Evolutionary conservation across 495 filamentous ascomycete species (phyloP).

Genomic region (Neurospora hispaniola): DNA sequence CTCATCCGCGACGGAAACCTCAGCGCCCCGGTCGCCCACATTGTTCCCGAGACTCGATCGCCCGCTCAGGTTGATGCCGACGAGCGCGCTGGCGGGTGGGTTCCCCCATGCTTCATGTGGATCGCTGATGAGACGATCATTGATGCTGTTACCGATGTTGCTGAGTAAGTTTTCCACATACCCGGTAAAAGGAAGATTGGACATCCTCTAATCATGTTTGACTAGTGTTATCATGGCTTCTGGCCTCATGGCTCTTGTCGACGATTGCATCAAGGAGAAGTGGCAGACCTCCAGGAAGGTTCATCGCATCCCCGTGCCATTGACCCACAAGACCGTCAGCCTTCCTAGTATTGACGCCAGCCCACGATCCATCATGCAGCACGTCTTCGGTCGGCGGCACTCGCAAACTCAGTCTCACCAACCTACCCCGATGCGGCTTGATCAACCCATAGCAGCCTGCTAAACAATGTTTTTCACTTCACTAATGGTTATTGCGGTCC

Average conservation of each 20-base stretch:
- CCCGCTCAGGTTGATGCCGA: constrained; percentile 62
- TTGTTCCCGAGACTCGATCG: constrained; percentile 70
- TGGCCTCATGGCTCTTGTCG: constrained; percentile 79
- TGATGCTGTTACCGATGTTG: constrained; percentile 62
- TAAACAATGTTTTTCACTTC: constrained; percentile 13
- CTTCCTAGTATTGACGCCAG: constrained; percentile 49
- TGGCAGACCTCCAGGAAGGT: constrained; percentile 55
- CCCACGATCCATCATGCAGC: constrained; percentile 65
- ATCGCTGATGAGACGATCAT: constrained; percentile 64
- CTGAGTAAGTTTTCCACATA: constrained; percentile 64
- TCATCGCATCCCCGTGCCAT: constrained; percentile 46
- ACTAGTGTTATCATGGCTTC: constrained; percentile 78
- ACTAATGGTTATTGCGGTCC: neutral
- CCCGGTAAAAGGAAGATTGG: constrained; percentile 7
- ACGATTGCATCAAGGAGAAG: constrained; percentile 78
- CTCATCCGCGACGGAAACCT: constrained; percentile 56
- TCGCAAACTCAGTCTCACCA: constrained; percentile 27
- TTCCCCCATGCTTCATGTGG: constrained; percentile 83
- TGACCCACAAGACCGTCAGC: constrained; percentile 47
- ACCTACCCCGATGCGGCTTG: constrained; percentile 31
- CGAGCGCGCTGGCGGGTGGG: constrained; percentile 73
- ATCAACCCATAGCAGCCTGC: constrained; percentile 26
- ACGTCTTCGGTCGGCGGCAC: constrained; percentile 58
- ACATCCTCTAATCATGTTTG: constrained; percentile 9
- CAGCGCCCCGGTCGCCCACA: constrained; percentile 60